Percentiles rank a stretch among this genome's conserved stretches.
Evolutionary conservation across 768 basidiomycete genomes (phyloP).

Genomic region (Hygrophorus pudorinus): DNA sequence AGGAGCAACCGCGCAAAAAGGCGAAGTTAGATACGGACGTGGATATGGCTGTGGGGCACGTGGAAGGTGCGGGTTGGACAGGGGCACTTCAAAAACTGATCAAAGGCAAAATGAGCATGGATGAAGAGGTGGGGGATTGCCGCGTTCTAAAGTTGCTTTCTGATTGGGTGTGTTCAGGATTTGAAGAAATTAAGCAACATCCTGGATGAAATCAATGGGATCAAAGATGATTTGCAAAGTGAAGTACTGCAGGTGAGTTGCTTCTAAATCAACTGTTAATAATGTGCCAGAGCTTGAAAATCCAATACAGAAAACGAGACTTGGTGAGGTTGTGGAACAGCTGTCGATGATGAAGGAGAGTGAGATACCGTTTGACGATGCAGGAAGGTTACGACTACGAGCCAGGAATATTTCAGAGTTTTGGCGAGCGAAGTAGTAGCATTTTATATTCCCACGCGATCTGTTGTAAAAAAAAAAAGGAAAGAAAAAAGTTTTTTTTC

Average conservation of each 20-base stretch:
- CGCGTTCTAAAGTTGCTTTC: neutral
- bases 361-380: conserved; percentile 10
- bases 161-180: conserved; percentile 2
- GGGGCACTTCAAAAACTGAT: conserved; percentile 8
- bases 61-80: conserved; percentile 3
- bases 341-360: conserved; percentile 5
- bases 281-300: neutral
- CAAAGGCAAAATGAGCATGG: conserved; percentile 9
- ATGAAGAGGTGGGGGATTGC: conserved; percentile 5
- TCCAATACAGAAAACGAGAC: neutral
- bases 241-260: conserved; percentile 5
- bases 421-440: neutral
- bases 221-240: conserved; percentile 1
- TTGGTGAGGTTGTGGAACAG: conserved; percentile 6
- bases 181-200: neutral
- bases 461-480: neutral
- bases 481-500: neutral
- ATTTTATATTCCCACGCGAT: neutral
- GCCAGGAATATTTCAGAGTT: conserved; percentile 5
- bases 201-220: conserved; percentile 5
- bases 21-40: neutral
- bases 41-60: neutral
- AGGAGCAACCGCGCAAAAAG: neutral
- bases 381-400: neutral
- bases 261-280: neutral